Evolutionary conservation across 495 filamentous ascomycete genomes (phyloP).

Genomic region (Aspergillus incahuasiensis): DNA sequence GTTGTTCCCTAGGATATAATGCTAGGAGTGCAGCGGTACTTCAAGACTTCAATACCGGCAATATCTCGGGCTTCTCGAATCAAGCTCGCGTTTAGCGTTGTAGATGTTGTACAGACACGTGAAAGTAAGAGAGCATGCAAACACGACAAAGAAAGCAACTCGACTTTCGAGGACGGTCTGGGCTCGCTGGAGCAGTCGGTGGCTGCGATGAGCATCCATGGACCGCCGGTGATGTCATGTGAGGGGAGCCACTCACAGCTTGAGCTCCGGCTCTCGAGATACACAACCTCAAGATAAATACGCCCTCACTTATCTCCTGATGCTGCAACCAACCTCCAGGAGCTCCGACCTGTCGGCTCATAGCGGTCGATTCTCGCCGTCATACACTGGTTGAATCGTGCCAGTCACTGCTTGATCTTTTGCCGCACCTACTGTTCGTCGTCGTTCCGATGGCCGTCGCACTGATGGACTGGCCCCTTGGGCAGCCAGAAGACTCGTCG

Average conservation of each 20-base stretch:
- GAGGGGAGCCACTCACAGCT: conserved; percentile 10
- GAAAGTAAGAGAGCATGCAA: background rate
- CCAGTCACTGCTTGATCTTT: background rate
- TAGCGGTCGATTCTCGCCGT: no score
- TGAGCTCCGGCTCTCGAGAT: background rate
- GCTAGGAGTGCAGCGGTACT: background rate
- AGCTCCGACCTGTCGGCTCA: background rate
- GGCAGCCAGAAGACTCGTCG: conserved; percentile 5
- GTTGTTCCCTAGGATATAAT: background rate
- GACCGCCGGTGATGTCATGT: conserved; percentile 12
- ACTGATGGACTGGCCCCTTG: conserved; percentile 10
- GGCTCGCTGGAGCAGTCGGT: background rate
- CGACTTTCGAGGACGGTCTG: background rate
- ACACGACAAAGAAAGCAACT: background rate
- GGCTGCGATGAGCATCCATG: background rate
- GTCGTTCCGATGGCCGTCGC: conserved; percentile 14
- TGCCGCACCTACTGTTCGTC: background rate
- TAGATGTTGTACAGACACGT: background rate
- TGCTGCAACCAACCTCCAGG: background rate
- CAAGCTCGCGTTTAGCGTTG: background rate
- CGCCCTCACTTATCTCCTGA: background rate
- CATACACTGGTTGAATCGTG: background rate
- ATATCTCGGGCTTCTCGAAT: background rate
- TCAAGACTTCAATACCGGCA: background rate
- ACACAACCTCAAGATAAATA: conserved; percentile 4